Evolutionary conservation across 805 yeast species (phyloP).

Genomic region (Lachancea lanzarotensis): DNA sequence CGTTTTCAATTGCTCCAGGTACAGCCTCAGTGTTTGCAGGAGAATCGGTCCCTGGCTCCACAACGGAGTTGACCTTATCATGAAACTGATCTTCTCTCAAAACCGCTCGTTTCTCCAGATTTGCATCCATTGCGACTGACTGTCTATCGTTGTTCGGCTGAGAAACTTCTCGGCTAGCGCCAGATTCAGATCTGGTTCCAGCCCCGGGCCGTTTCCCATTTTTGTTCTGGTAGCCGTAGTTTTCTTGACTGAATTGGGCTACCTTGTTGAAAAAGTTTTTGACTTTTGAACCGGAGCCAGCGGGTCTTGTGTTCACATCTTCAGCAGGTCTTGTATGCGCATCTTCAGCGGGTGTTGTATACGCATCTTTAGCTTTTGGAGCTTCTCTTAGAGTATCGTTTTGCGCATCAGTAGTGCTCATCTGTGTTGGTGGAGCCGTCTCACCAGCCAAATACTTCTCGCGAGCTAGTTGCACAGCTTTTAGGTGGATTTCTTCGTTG

Average conservation of each 20-base stretch:
- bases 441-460: constrained; percentile 27
- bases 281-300: constrained; percentile 12
- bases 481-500: constrained; percentile 49
- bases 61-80: not conserved
- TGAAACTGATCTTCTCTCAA: not conserved
- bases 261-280: constrained; percentile 27
- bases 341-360: not conserved
- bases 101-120: not conserved
- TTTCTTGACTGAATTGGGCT: constrained; percentile 30
- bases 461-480: constrained; percentile 53
- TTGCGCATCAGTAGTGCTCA: not conserved
- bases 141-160: not conserved
- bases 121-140: not conserved
- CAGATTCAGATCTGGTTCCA: constrained; percentile 1
- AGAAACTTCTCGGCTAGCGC: not conserved
- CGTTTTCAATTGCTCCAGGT: not conserved
- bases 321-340: not conserved
- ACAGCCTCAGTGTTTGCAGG: not conserved
- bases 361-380: not conserved
- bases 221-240: constrained; percentile 29
- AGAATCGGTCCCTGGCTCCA: not conserved
- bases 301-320: not conserved
- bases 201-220: constrained; percentile 1
- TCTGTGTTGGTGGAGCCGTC: not conserved
- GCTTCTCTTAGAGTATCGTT: not conserved